phyloP scores from a whole-genome alignment of 345 rosid species.

The Alliaria petiolata region DNA sequence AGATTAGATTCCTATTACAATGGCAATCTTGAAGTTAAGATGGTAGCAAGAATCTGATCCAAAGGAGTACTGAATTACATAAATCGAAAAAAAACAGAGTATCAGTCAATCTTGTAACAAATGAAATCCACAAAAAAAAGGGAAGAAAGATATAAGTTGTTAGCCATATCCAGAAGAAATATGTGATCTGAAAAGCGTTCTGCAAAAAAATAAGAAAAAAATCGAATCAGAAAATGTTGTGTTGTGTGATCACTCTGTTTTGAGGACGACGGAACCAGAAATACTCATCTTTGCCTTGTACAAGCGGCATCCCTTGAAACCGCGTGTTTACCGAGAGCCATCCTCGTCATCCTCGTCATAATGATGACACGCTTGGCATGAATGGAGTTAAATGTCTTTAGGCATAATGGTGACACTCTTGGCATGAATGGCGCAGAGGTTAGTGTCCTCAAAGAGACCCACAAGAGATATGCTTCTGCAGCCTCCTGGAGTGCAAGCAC shows the following conservation, averaged over 20 bases:
- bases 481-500: too few relatives aligned
- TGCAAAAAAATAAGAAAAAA: conserved; percentile 32
- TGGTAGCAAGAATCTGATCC: conserved; percentile 74
- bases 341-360: conserved; percentile 73
- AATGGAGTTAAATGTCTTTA: too few relatives aligned
- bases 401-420: too few relatives aligned
- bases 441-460: too few relatives aligned
- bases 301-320: conserved; percentile 98
- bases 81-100: neutral
- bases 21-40: conserved; percentile 46
- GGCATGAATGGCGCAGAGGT: too few relatives aligned
- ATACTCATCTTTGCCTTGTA: conserved; percentile 81
- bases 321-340: conserved; percentile 87
- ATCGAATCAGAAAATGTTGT: neutral
- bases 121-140: neutral
- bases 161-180: conserved; percentile 96
- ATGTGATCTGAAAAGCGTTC: conserved; percentile 98
- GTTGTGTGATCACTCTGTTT: neutral
- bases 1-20: conserved; percentile 43
- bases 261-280: conserved; percentile 88
- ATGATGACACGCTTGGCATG: too few relatives aligned
- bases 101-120: neutral
- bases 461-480: too few relatives aligned
- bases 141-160: neutral
- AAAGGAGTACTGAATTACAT: conserved; percentile 61